Evolutionary conservation across 495 filamentous ascomycete species (phyloP).

Genomic region (Neurospora sp.): DNA sequence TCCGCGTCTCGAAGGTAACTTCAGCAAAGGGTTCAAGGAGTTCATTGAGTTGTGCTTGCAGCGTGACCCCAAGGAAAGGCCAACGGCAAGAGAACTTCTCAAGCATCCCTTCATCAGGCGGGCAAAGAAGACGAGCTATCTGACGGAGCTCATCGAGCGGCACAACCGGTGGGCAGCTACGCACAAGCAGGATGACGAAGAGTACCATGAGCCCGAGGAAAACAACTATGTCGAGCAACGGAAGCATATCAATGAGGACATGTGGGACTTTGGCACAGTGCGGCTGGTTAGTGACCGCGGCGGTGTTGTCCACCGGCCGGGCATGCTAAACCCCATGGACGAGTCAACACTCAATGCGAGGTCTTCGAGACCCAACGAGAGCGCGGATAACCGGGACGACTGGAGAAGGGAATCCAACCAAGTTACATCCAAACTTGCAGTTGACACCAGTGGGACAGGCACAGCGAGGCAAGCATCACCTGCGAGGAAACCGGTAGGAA

Average conservation of each 20-base stretch:
- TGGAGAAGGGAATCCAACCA: conserved; percentile 27
- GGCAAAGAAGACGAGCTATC: conserved; percentile 80
- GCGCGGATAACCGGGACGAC: conserved; percentile 39
- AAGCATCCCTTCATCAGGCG: conserved; percentile 81
- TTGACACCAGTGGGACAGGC: conserved; percentile 17
- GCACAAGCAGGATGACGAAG: conserved; percentile 55
- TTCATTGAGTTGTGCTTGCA: conserved; percentile 83
- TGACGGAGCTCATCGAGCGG: conserved; percentile 89
- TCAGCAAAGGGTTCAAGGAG: conserved; percentile 84
- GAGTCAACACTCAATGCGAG: conserved; percentile 62
- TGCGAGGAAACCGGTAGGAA: conserved; percentile 43
- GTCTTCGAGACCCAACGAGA: conserved; percentile 35
- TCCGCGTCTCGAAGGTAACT: conserved; percentile 73
- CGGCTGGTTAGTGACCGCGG: conserved; percentile 54
- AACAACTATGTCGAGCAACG: conserved; percentile 25
- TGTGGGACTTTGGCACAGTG: conserved; percentile 96
- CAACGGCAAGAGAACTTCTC: conserved; percentile 77
- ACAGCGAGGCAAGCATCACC: conserved; percentile 44
- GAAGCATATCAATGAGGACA: conserved; percentile 55
- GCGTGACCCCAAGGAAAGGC: conserved; percentile 78
- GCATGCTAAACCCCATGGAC: conserved; percentile 57
- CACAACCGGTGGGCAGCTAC: conserved; percentile 75
- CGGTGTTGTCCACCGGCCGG: conserved; percentile 33
- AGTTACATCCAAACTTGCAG: conserved; percentile 26
- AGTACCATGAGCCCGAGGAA: conserved; percentile 18